Evolutionary conservation across 192 early-diverging fungal genomes (phyloP).

Genomic region (Diversispora epigaea): DNA sequence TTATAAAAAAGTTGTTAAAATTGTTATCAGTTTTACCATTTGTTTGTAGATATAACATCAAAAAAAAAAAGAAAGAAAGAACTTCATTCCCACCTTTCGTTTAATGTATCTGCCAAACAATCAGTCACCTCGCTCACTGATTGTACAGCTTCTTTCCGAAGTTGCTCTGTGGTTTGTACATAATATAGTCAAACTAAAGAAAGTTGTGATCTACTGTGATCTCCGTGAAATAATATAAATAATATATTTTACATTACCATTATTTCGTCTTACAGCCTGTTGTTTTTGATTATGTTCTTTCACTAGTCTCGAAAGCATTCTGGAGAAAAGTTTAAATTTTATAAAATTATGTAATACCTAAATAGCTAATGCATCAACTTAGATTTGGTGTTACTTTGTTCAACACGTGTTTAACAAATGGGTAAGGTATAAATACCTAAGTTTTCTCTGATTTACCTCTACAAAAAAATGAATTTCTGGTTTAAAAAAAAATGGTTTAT

Average conservation of each 20-base stretch:
- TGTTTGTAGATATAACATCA: no score
- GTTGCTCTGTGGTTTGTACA: slow-evolving; percentile 47
- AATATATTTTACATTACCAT: slow-evolving; percentile 43
- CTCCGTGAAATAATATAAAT: background rate
- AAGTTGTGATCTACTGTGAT: background rate
- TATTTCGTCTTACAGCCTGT: slow-evolving; percentile 46
- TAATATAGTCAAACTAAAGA: no score
- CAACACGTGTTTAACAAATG: no score
- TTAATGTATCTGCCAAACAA: slow-evolving; percentile 56
- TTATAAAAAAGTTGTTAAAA: background rate
- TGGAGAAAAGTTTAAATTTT: background rate
- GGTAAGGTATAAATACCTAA: no score
- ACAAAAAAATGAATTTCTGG: background rate
- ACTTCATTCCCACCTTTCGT: slow-evolving; percentile 45
- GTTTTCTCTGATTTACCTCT: no score
- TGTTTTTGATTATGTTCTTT: slow-evolving; percentile 65
- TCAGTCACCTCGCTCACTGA: slow-evolving; percentile 56
- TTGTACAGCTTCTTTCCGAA: slow-evolving; percentile 54
- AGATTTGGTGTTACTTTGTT: no score
- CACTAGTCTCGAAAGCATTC: slow-evolving; percentile 47
- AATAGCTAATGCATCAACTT: no score
- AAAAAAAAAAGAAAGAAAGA: background rate
- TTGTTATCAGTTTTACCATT: no score
- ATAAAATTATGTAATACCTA: no score
- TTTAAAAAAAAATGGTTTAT: background rate